Percentiles rank a stretch among this genome's conserved stretches.
phyloP scores from a whole-genome alignment of 2,329 filamentous ascomycete genomes.

The Biscogniauxia mediterranea region DNA sequence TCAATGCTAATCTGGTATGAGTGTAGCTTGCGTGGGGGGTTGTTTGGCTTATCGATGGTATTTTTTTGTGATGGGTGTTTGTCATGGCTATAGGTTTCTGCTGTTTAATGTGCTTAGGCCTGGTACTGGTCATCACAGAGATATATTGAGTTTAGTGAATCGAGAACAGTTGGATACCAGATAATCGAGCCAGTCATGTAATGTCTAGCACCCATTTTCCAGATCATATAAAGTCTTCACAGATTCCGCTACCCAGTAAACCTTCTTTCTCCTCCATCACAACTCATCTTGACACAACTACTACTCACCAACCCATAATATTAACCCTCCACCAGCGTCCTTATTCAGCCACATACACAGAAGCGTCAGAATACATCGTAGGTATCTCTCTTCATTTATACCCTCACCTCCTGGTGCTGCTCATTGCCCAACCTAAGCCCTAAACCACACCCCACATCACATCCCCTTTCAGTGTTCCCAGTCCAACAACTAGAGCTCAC shows the following conservation, averaged over 20 bases:
- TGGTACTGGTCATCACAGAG: neutral
- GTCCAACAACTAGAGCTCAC: slow-evolving; percentile 7
- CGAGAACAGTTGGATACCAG: neutral
- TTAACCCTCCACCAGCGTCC: too few species aligned
- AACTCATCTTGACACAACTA: too few species aligned
- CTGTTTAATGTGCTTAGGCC: neutral
- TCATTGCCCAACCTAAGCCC: neutral
- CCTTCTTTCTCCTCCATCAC: too few species aligned
- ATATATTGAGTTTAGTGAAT: neutral
- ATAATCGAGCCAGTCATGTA: neutral
- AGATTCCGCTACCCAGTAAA: too few species aligned
- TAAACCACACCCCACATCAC: neutral
- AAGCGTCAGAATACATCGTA: neutral
- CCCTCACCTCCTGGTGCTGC: neutral
- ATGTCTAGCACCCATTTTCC: neutral
- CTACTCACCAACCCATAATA: too few species aligned
- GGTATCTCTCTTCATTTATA: neutral
- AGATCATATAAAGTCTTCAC: neutral
- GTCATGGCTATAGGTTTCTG: neutral
- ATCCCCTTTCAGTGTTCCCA: neutral
- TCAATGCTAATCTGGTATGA: neutral
- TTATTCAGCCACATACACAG: too few species aligned
- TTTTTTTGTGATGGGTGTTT: neutral
- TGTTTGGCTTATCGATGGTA: neutral
- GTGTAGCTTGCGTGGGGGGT: neutral